Evolutionary conservation across 78 protist species (phyloP).

Genomic region (Dictyostelium citrinum): DNA sequence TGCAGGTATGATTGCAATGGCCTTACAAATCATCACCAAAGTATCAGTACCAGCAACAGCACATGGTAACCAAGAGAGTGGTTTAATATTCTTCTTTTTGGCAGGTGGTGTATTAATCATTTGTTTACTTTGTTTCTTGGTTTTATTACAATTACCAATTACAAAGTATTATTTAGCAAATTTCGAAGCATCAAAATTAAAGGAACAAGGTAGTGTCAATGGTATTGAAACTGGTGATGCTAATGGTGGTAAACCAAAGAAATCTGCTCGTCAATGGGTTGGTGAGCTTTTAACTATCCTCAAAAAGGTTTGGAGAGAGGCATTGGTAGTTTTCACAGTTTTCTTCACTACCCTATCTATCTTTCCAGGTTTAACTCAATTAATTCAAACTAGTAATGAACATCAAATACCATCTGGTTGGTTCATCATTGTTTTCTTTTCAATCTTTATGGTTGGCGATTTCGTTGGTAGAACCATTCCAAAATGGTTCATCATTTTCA

Average conservation of each 20-base stretch:
- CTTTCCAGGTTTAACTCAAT: conserved; percentile 68
- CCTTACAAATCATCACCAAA: conserved; percentile 55
- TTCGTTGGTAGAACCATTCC: conserved; percentile 65
- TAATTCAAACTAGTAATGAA: neutral
- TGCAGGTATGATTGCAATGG: conserved; percentile 74
- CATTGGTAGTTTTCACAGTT: conserved; percentile 67
- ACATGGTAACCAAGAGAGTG: neutral
- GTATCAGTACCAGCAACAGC: neutral
- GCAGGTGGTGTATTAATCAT: conserved; percentile 25
- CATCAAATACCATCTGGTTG: neutral
- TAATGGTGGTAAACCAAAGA: neutral
- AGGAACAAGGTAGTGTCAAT: neutral
- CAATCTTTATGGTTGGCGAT: conserved; percentile 70
- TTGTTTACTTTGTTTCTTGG: conserved; percentile 18
- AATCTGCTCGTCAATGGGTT: neutral
- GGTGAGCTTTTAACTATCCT: neutral
- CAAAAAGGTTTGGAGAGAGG: conserved; percentile 76
- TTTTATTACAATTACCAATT: conserved; percentile 1
- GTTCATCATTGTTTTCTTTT: conserved; percentile 9
- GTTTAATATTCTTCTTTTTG: conserved; percentile 40
- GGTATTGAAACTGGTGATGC: neutral
- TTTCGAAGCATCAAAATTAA: neutral
- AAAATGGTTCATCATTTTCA: conserved; percentile 57
- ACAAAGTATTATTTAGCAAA: conserved; percentile 1
- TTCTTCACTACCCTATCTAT: conserved; percentile 72